phyloP scores from a whole-genome alignment of 306 rosid genomes.

The Vigna nakashimae region DNA sequence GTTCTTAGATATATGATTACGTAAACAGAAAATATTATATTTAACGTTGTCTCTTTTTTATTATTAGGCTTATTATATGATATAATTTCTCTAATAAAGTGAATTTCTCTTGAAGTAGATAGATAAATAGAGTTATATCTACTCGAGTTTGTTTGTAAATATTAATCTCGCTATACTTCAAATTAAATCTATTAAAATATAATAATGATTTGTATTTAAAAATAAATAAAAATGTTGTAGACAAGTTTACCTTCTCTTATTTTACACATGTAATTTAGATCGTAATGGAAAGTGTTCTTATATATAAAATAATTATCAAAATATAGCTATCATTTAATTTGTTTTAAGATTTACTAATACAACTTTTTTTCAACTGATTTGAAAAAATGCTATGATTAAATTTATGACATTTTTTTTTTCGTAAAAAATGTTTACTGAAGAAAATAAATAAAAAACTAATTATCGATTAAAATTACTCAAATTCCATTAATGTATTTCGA shows the following conservation, averaged over 20 bases:
- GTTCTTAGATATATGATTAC: too few species aligned
- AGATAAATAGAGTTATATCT: too few species aligned
- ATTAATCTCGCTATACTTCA: too few species aligned
- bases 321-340: not conserved
- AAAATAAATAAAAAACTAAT: not conserved
- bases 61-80: too few species aligned
- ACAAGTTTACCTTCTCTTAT: not conserved
- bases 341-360: not conserved
- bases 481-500: not conserved
- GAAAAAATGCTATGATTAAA: not conserved
- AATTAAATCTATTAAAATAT: not conserved
- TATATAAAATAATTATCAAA: not conserved
- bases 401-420: not conserved
- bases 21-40: too few species aligned
- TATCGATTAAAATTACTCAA: not conserved
- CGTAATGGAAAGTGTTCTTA: not conserved
- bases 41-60: too few species aligned
- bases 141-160: too few species aligned
- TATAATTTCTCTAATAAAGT: too few species aligned
- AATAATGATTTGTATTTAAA: not conserved
- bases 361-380: not conserved
- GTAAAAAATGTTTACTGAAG: not conserved
- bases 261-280: not conserved
- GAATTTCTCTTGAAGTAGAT: too few species aligned
- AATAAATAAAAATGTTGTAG: not conserved